Percentiles rank a stretch among this genome's conserved stretches.
These are phyloP conservation scores for Aspergillus versicolor DNA, from an alignment of 2,329 filamentous ascomycete species.

Conservation along the genomic window DNA sequence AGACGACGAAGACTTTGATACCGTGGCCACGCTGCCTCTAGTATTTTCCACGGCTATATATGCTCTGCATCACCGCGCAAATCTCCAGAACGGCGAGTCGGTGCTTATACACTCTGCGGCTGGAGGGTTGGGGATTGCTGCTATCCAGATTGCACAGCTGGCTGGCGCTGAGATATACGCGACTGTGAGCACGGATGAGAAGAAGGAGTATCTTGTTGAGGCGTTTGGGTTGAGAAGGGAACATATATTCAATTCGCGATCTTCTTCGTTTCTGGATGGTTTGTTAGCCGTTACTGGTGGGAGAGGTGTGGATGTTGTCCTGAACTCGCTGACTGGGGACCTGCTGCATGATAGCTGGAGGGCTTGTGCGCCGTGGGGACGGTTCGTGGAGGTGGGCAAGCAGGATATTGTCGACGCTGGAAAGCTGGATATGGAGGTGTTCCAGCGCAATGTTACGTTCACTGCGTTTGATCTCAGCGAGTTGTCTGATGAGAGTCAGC, in stretches of 20 bases:
- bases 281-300: slow-evolving; percentile 3
- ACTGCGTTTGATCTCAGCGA: not conserved
- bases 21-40: not conserved
- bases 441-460: not conserved
- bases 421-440: not conserved
- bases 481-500: not conserved
- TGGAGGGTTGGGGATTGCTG: not conserved
- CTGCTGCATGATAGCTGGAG: not conserved
- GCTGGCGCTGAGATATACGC: slow-evolving; percentile 17
- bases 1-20: not conserved
- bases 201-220: slow-evolving; percentile 23
- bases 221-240: slow-evolving; percentile 7
- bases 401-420: not conserved
- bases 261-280: not conserved
- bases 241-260: slow-evolving; percentile 8
- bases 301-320: slow-evolving; percentile 11
- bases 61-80: not conserved
- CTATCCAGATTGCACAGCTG: not conserved
- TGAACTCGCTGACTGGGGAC: slow-evolving; percentile 11
- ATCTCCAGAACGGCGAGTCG: not conserved
- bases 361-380: slow-evolving; percentile 4
- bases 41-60: not conserved
- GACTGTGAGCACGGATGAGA: slow-evolving; percentile 22
- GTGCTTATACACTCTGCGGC: not conserved
- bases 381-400: slow-evolving; percentile 18